These are phyloP conservation scores for Cyclostephanos invisitatus DNA, from an alignment of 108 stramenopile genomes.

Conservation along the genomic window DNA sequence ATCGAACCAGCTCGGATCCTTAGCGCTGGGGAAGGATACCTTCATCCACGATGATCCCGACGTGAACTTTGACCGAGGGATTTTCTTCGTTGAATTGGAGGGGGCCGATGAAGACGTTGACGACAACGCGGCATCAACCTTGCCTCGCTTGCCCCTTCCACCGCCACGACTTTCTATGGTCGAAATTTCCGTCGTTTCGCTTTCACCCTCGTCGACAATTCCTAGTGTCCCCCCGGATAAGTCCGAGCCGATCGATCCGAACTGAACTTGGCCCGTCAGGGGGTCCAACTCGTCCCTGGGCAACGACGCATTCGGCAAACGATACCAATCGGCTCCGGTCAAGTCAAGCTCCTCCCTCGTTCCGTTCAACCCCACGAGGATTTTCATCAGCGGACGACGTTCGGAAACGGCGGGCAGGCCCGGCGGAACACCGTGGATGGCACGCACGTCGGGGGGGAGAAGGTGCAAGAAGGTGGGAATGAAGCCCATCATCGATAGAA, in stretches of 20 bases:
- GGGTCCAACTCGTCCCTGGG: conserved; percentile 75
- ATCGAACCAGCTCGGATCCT: conserved; percentile 84
- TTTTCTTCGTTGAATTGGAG: conserved; percentile 30
- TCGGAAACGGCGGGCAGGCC: conserved; percentile 81
- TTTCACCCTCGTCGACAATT: conserved; percentile 24
- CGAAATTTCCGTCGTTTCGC: conserved; percentile 20
- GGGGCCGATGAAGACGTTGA: conserved; percentile 2
- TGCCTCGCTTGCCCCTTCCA: conserved; percentile 36
- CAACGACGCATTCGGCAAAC: conserved; percentile 72
- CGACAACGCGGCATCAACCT: conserved; percentile 20
- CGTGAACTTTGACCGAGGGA: conserved; percentile 57
- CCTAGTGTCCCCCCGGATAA: conserved; percentile 23
- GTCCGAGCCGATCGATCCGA: conserved; percentile 67
- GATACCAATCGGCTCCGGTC: conserved; percentile 85
- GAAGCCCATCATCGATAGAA: conserved; percentile 75
- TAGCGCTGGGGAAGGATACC: conserved; percentile 88
- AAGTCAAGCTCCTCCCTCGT: conserved; percentile 73
- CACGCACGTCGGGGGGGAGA: conserved; percentile 66
- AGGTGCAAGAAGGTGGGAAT: conserved; percentile 83
- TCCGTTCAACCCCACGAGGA: conserved; percentile 70
- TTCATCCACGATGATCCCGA: conserved; percentile 82
- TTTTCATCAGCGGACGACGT: conserved; percentile 81
- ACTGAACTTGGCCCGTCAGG: conserved; percentile 56
- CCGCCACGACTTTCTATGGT: conserved; percentile 18
- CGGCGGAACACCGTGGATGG: conserved; percentile 66